Conservation (phyloP, 768 basidiomycete genomes). For the Tephrocybe sp. region DNA sequence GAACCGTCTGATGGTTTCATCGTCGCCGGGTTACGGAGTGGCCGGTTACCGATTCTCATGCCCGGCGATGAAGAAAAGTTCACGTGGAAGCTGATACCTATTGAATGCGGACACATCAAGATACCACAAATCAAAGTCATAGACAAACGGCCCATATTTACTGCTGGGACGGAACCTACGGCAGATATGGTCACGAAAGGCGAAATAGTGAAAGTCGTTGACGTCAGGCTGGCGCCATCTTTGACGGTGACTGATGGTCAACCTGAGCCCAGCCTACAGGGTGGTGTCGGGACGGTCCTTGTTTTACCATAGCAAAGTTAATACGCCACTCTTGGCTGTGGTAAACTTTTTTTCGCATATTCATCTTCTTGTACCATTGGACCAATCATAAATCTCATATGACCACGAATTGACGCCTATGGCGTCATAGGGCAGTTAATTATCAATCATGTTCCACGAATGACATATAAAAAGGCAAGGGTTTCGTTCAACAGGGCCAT, state of each 20-base stretch:
- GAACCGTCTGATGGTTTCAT: slow-evolving; percentile 73
- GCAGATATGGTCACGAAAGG: slow-evolving; percentile 35
- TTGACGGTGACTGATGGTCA: slow-evolving; percentile 8
- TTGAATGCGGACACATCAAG: slow-evolving; percentile 68
- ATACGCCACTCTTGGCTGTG: too few species aligned
- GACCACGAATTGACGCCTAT: not conserved
- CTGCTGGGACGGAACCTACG: slow-evolving; percentile 21
- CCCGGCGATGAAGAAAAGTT: slow-evolving; percentile 68
- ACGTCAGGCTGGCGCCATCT: slow-evolving; percentile 41
- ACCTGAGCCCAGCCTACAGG: slow-evolving; percentile 13
- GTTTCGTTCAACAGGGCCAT: not conserved
- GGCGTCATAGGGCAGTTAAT: slow-evolving; percentile 2
- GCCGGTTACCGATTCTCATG: slow-evolving; percentile 67
- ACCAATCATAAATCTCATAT: not conserved
- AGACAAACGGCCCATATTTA: slow-evolving; percentile 40
- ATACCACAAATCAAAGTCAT: slow-evolving; percentile 61
- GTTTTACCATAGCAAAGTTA: slow-evolving; percentile 26
- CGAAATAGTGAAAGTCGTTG: slow-evolving; percentile 52
- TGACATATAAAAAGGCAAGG: not conserved
- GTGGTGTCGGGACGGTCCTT: slow-evolving; percentile 28
- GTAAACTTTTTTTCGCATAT: not conserved
- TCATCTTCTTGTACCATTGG: not conserved
- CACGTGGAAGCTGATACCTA: slow-evolving; percentile 66
- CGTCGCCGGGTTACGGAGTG: slow-evolving; percentile 69
- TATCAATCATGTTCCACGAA: not conserved